Evolutionary conservation across 345 rosid genomes (phyloP).

Genomic region (Mallotus nudiflorus): DNA sequence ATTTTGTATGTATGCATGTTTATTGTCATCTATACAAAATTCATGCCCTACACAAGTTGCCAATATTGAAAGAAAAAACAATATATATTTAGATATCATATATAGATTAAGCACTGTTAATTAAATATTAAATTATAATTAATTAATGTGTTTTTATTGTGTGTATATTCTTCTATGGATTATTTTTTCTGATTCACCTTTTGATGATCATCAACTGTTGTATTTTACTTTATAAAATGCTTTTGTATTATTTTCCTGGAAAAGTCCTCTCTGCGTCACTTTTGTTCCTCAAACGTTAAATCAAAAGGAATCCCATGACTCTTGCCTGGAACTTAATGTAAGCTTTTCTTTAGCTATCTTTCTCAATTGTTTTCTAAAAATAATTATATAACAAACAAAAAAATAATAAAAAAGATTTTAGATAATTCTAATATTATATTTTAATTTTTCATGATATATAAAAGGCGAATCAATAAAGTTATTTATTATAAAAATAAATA

Average conservation of each 20-base stretch:
- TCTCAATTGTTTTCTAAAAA: not conserved
- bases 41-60: conserved; percentile 11
- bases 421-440: no score
- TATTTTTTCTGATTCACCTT: not conserved
- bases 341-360: not conserved
- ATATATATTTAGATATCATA: not conserved
- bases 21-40: no score
- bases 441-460: no score
- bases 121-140: no score
- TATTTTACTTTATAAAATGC: not conserved
- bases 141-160: conserved; percentile 7
- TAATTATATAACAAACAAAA: not conserved
- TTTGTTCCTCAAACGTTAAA: conserved; percentile 6
- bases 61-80: not conserved
- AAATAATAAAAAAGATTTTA: not conserved
- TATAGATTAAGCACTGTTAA: no score
- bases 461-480: no score
- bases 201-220: not conserved
- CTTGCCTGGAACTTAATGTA: not conserved
- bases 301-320: conserved; percentile 7
- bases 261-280: conserved; percentile 12
- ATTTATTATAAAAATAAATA: no score
- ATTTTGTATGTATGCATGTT: not conserved
- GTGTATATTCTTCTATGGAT: conserved; percentile 4
- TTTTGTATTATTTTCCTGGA: not conserved